These are phyloP conservation scores for Aspergillus piperis DNA, from an alignment of 2,329 filamentous ascomycete genomes.

Conservation along the genomic window DNA sequence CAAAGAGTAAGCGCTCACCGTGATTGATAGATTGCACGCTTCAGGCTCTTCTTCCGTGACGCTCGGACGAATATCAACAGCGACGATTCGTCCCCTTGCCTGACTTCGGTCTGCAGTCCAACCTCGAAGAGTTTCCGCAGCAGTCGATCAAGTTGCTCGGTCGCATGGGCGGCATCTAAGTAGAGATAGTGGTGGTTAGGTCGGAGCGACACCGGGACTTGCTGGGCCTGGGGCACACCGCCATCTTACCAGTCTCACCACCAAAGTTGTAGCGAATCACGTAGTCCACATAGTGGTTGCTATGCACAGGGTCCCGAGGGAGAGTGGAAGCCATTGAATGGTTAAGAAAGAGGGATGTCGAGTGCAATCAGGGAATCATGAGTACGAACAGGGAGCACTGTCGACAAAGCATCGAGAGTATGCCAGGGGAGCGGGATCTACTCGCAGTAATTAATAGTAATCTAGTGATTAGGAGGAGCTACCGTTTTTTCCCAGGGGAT, in stretches of 20 bases:
- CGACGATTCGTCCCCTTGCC: conserved; percentile 73
- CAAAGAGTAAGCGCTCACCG: conserved; percentile 49
- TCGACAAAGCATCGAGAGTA: not conserved
- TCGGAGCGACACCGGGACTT: not conserved
- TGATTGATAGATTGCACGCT: conserved; percentile 80
- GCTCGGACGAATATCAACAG: conserved; percentile 84
- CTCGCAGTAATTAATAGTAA: not conserved
- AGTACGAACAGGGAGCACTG: not conserved
- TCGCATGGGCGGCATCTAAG: conserved; percentile 68
- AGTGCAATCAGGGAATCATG: not conserved
- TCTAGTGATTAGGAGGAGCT: not conserved
- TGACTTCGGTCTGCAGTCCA: conserved; percentile 83
- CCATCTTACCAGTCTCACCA: conserved; percentile 61
- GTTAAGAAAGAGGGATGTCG: not conserved
- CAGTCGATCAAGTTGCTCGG: conserved; percentile 75
- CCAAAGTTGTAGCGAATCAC: conserved; percentile 79
- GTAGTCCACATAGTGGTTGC: conserved; percentile 79
- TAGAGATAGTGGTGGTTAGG: conserved; percentile 8
- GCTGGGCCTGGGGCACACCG: not conserved
- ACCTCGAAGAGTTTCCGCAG: conserved; percentile 73
- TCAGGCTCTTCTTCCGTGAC: conserved; percentile 69
- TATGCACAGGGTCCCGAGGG: conserved; percentile 36
- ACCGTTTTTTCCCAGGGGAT: not conserved
- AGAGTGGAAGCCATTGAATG: conserved; percentile 32
- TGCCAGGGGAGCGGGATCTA: not conserved